phyloP scores from a whole-genome alignment of 805 yeast genomes.

The Phaffomyces antillensis region DNA sequence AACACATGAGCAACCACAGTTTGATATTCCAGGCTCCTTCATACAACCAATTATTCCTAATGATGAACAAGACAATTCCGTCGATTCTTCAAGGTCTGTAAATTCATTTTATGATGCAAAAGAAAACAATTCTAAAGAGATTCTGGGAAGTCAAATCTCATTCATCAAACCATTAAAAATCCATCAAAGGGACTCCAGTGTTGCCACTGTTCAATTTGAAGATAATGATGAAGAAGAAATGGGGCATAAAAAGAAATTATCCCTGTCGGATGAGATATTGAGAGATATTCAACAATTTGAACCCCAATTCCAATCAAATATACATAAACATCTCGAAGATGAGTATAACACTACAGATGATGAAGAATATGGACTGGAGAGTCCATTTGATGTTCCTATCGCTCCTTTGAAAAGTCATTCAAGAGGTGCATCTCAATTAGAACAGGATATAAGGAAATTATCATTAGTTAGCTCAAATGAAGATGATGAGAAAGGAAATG shows the following conservation, averaged over 20 bases:
- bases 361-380: neutral
- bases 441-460: neutral
- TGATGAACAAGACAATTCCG: too few relatives aligned
- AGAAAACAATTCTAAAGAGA: neutral
- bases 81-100: neutral
- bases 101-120: slow-evolving; percentile 5
- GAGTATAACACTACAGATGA: slow-evolving; percentile 15
- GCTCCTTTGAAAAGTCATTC: slow-evolving; percentile 2
- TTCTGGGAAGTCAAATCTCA: slow-evolving; percentile 1
- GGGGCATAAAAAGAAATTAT: slow-evolving; percentile 15
- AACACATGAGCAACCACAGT: neutral
- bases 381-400: slow-evolving; percentile 8
- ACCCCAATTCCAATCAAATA: neutral
- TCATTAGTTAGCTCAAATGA: neutral
- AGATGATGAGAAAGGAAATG: neutral
- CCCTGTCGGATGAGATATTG: slow-evolving; percentile 23
- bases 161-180: slow-evolving; percentile 17
- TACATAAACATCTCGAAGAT: neutral
- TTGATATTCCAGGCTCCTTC: neutral
- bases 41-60: neutral
- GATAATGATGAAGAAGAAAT: neutral
- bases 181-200: slow-evolving; percentile 11
- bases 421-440: neutral
- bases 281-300: slow-evolving; percentile 22
- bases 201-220: too few relatives aligned